These are phyloP conservation scores for Debaryomyces prosopidis DNA, from an alignment of 805 yeast genomes.

Conservation along the genomic window DNA sequence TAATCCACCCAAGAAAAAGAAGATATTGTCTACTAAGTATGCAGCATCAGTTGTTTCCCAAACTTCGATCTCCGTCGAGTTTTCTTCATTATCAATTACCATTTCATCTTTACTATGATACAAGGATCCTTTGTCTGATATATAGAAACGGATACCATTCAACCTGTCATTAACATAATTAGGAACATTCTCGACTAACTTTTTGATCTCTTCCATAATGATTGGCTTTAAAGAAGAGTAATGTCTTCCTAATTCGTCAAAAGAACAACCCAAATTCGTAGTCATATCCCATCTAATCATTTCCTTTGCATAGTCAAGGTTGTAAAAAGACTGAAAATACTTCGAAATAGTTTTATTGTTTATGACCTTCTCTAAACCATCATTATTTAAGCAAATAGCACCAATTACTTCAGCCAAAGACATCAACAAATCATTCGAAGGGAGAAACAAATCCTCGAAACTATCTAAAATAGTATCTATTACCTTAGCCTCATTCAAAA, in stretches of 20 bases:
- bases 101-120: constrained; percentile 44
- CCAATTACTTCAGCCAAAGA: constrained; percentile 76
- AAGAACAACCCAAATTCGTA: constrained; percentile 58
- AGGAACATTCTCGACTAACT: constrained; percentile 49
- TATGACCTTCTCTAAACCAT: constrained; percentile 63
- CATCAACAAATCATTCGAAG: constrained; percentile 56
- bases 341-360: constrained; percentile 33
- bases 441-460: constrained; percentile 56
- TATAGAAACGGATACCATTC: constrained; percentile 45
- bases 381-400: constrained; percentile 76
- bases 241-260: constrained; percentile 83
- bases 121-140: constrained; percentile 38
- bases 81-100: constrained; percentile 43
- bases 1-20: constrained; percentile 52
- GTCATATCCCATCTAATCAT: constrained; percentile 51
- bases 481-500: constrained; percentile 75
- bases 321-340: constrained; percentile 53
- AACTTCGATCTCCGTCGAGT: constrained; percentile 35
- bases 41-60: constrained; percentile 57
- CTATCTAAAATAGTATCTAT: constrained; percentile 64
- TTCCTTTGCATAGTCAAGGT: constrained; percentile 51
- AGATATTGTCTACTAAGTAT: constrained; percentile 49
- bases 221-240: constrained; percentile 69
- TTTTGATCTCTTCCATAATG: constrained; percentile 50
- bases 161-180: constrained; percentile 29